Evolutionary conservation across 495 filamentous ascomycete species (phyloP), one percentile per base, ranked within the genome.

Genomic region (Annulohypoxylon moriforme): DNA sequence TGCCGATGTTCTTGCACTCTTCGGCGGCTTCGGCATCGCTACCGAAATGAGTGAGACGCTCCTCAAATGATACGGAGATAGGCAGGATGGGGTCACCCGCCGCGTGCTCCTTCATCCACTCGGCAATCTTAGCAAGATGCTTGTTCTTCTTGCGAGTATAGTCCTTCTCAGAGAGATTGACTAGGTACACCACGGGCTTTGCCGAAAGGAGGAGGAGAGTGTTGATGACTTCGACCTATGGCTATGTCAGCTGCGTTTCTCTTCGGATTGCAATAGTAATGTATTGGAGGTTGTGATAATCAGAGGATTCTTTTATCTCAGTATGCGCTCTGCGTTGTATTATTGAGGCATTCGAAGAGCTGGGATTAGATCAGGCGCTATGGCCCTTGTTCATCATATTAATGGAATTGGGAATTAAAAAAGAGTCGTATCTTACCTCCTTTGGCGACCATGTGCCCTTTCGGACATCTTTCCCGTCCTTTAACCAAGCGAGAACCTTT

Each of bases 81-180:
- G 96, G 96, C 49, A 99, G 90, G 75, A 98, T 90, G 34, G 94
- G 91, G 75, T 97, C 94, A 55, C 94, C 94, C 27, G 88, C 78
- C 1, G 94, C 93, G 81, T 98, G 86, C 73, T 91, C 87, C 82
- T 98, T 95, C 82, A 98, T 88, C 95, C 96, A 98, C 75, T 92
- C 89, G 71, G 91, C 91, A 76, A 99, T 91, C 84, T 94, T 94
- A 68, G 91, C 86, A 14, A 98, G 91, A 85, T 98, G 90, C 89
- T 98, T 98, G 89, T 98, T 99, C 90, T 98, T 98, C 86, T 98
- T 94, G 74, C 96, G 92, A 81, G 98, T 92, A 81, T 95, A 99
- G 82, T 98, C 96, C 81, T 89, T 94, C 85, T 99, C 96, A 73
- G 91, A 94, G 60, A 99, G 86, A 84, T 99, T 99, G 83, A 98